phyloP scores from a whole-genome alignment of 2,329 filamentous ascomycete genomes.

The Monosporascus sp. region DNA sequence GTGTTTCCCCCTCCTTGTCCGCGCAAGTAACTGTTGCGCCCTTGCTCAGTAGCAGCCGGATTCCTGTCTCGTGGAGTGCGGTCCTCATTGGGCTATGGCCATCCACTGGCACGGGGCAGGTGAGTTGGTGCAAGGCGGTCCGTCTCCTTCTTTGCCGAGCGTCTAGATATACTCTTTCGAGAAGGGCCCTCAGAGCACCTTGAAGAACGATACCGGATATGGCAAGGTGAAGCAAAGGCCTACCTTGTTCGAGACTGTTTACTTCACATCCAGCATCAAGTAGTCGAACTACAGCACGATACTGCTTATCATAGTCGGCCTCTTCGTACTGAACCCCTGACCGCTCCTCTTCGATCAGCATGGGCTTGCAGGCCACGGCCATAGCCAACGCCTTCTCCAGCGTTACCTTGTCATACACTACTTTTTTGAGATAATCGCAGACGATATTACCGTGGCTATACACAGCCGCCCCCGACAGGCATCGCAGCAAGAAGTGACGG shows the following conservation, averaged over 20 bases:
- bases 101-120: neutral
- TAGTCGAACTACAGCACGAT: neutral
- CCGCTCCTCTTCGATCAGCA: neutral
- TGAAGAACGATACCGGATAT: too few relatives aligned
- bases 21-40: slow-evolving; percentile 10
- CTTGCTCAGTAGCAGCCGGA: slow-evolving; percentile 14
- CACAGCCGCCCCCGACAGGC: too few relatives aligned
- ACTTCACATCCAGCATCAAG: neutral
- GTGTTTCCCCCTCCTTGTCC: slow-evolving; percentile 17
- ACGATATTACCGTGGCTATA: too few relatives aligned
- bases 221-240: too few relatives aligned
- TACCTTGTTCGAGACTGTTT: too few relatives aligned
- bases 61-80: slow-evolving; percentile 8
- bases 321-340: neutral
- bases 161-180: too few relatives aligned
- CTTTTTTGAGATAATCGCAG: too few relatives aligned
- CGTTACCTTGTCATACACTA: too few relatives aligned
- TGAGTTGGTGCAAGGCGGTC: neutral
- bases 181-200: too few relatives aligned
- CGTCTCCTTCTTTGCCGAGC: too few relatives aligned
- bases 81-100: neutral
- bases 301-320: neutral
- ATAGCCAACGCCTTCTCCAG: too few relatives aligned
- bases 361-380: neutral
- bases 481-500: too few relatives aligned